phyloP scores from a whole-genome alignment of 176 grass and related monocot genomes.

The Phyllostachys edulis region DNA sequence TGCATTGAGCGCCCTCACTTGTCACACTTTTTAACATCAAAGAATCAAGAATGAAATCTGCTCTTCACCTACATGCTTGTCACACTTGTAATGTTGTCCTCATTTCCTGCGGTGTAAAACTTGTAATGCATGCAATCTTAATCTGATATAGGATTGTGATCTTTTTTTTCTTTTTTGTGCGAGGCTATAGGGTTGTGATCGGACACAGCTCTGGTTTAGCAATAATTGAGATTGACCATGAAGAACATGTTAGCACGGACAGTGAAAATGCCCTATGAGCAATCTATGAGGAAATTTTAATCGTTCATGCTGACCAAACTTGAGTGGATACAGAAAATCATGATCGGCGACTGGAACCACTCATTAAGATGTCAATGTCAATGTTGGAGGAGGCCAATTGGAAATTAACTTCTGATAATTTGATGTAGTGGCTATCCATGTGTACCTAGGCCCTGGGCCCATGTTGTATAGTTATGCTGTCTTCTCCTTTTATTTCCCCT shows the following conservation, averaged over 20 bases:
- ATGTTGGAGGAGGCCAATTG: too few relatives aligned
- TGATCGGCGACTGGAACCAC: background rate
- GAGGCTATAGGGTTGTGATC: background rate
- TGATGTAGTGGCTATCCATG: too few relatives aligned
- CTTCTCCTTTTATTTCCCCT: too few relatives aligned
- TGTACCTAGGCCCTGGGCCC: too few relatives aligned
- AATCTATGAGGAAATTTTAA: background rate
- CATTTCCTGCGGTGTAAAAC: background rate
- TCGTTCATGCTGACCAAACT: background rate
- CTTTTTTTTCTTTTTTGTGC: background rate
- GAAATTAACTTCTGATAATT: too few relatives aligned
- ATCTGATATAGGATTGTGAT: background rate
- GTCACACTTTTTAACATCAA: background rate
- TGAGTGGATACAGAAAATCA: background rate
- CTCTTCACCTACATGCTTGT: background rate
- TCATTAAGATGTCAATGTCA: too few relatives aligned
- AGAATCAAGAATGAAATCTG: background rate
- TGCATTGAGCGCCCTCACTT: background rate
- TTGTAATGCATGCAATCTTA: background rate
- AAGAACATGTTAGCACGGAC: background rate
- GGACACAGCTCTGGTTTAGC: constrained; percentile 14
- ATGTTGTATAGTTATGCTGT: too few relatives aligned
- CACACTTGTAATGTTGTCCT: background rate
- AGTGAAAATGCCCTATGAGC: background rate
- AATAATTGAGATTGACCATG: background rate